Base-by-base conservation (phyloP, 2,329 filamentous ascomycete genomes). In the Dactylellina parvicollis region DNA sequence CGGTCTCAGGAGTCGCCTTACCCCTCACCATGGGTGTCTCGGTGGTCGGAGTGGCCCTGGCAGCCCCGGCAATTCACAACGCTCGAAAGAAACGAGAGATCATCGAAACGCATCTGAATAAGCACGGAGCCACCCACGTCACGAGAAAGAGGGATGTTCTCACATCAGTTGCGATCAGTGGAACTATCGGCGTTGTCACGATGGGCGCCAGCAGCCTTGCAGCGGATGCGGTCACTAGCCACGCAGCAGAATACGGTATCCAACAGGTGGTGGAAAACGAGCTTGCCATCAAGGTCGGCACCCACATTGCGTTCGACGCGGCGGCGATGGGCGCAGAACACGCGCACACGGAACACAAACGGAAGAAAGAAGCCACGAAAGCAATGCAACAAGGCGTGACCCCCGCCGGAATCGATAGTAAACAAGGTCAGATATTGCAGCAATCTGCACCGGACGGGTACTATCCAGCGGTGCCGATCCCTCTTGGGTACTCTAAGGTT, bases 71-170 rank as follows among this genome's bases (percentile, higher is more conserved):
- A 0, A 80, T 83, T 2, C 81, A 82, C 57, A 83, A 83, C 74
- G 82, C 82, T 1, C 78, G 81, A 1, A 82, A 81, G 72, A 82
- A 83, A 64, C 78, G 81, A 3, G 80, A 80, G 18, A 82, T 83
- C 0, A 82, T 83, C 56, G 81, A 82, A 60, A 77, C 75, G 3
- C 80, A 82, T 20, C 78, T 83, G 0, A 78, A 81, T 32, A 75
- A 75, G 2, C 77, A 80, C 7, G 78, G 80, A 3, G 74, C 77
- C 2, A 80, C 78, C 0, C 81, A 83, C 44, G 78, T 80, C 24
- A 81, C 81, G 0, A 79, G 82, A 49, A 83, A 83, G 59, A 77
- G 81, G 1, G 81, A 82, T 61, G 81, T 83, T 0, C 62, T 83
- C 0, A 80, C 79, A 0, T 81, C 81, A 12, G 79, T 81, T 77